These are phyloP conservation scores for Neocatenulostroma microsporum DNA, from an alignment of 2,329 filamentous ascomycete species.

Conservation along the genomic window DNA sequence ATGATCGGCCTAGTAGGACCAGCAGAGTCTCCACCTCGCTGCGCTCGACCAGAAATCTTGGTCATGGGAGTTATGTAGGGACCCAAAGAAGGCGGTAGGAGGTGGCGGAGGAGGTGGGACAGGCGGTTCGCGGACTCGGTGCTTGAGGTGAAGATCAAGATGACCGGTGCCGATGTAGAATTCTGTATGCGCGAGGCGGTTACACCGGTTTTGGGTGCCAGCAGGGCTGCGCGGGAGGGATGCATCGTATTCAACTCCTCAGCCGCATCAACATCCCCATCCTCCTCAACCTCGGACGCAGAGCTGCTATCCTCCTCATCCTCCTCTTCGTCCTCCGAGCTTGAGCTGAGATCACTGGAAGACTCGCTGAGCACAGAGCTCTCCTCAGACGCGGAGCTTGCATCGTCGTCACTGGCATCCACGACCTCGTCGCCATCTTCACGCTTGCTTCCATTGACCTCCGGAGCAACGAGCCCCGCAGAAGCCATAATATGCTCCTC, in stretches of 20 bases:
- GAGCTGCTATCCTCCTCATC: not conserved
- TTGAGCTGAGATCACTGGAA: slow-evolving; percentile 4
- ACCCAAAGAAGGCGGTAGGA: slow-evolving; percentile 23
- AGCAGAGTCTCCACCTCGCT: too few species aligned
- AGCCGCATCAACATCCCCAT: not conserved
- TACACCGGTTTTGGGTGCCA: too few species aligned
- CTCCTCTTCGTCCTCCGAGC: slow-evolving; percentile 2
- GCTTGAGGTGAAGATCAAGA: slow-evolving; percentile 82
- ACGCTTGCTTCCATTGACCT: slow-evolving; percentile 28
- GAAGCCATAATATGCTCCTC: slow-evolving; percentile 42
- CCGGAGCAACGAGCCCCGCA: not conserved
- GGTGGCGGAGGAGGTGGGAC: slow-evolving; percentile 58
- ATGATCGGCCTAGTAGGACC: slow-evolving; percentile 62
- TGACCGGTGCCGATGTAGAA: slow-evolving; percentile 32
- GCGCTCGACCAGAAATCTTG: slow-evolving; percentile 41
- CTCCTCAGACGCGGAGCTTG: too few species aligned
- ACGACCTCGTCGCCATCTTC: slow-evolving; percentile 7
- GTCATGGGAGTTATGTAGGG: slow-evolving; percentile 23
- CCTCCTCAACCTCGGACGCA: too few species aligned
- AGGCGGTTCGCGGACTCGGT: slow-evolving; percentile 83
- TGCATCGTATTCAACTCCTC: slow-evolving; percentile 4
- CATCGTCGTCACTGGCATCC: too few species aligned
- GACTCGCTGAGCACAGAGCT: slow-evolving; percentile 5
- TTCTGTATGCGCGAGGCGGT: too few species aligned
- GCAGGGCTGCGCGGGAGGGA: slow-evolving; percentile 9